Evolutionary conservation across 2,329 filamentous ascomycete genomes (phyloP).

Genomic region (Penicillium nordicum): DNA sequence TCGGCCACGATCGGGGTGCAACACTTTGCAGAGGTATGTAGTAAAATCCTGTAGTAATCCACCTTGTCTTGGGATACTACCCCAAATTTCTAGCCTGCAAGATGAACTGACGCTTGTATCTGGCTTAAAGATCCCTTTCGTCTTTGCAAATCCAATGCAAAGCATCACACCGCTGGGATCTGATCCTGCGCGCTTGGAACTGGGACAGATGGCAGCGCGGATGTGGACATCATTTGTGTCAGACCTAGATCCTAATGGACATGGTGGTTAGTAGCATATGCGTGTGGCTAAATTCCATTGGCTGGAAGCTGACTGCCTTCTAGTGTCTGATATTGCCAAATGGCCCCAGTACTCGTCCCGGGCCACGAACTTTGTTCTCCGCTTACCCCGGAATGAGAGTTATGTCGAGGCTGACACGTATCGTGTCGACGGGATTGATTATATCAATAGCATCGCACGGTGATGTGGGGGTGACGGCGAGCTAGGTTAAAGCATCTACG

Average conservation of each 20-base stretch:
- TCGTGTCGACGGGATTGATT: constrained; percentile 26
- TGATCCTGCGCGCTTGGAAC: constrained; percentile 24
- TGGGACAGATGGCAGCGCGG: constrained; percentile 29
- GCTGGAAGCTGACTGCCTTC: not conserved
- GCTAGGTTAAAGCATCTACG: not conserved
- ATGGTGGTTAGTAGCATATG: constrained; percentile 21
- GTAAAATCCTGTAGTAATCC: not conserved
- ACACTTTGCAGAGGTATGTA: constrained; percentile 32
- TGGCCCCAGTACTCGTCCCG: constrained; percentile 25
- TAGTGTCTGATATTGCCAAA: constrained; percentile 21
- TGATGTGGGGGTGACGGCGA: constrained; percentile 4
- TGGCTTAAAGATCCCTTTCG: constrained; percentile 27
- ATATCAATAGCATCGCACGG: constrained; percentile 28
- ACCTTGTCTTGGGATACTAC: not conserved
- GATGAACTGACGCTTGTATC: not conserved
- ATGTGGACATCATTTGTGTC: constrained; percentile 34
- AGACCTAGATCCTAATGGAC: constrained; percentile 29
- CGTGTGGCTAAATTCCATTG: not conserved
- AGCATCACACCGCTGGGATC: constrained; percentile 26
- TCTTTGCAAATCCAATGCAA: constrained; percentile 32
- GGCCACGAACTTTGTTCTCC: constrained; percentile 28
- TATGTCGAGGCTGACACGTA: constrained; percentile 29
- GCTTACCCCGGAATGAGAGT: constrained; percentile 23
- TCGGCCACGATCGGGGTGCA: constrained; percentile 27
- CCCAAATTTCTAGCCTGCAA: not conserved